Percentiles rank a stretch among this genome's conserved stretches.
Conservation (phyloP, 768 basidiomycete genomes). For the Rhizopogon vesiculosus region DNA sequence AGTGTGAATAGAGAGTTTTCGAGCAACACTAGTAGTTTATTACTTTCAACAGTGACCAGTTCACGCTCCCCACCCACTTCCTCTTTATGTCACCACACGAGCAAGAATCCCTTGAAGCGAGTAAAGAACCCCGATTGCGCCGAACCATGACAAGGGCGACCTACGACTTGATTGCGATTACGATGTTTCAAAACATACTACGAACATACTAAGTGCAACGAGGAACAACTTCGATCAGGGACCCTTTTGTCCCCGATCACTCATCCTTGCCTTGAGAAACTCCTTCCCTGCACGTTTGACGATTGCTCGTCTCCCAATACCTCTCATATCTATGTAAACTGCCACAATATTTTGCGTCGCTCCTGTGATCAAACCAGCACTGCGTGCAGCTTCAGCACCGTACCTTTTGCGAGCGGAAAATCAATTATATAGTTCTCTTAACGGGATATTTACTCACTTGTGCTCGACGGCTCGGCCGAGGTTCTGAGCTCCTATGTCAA, state of each 20-base stretch:
- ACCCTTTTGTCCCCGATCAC: neutral
- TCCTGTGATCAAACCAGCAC: slow-evolving; percentile 54
- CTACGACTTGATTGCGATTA: no score
- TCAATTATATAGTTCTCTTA: neutral
- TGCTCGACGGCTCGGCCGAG: slow-evolving; percentile 51
- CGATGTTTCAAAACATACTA: no score
- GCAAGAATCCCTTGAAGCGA: no score
- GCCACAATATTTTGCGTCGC: slow-evolving; percentile 68
- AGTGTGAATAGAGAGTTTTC: no score
- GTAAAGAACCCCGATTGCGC: no score
- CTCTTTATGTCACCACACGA: no score
- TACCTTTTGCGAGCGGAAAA: slow-evolving; percentile 32
- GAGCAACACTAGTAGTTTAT: no score
- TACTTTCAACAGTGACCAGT: no score
- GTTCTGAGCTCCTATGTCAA: slow-evolving; percentile 45
- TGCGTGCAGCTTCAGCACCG: slow-evolving; percentile 59
- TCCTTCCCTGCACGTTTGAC: slow-evolving; percentile 58
- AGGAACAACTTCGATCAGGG: neutral
- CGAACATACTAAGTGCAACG: neutral
- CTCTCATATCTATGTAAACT: slow-evolving; percentile 73
- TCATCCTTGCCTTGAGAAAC: slow-evolving; percentile 44
- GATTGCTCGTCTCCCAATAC: slow-evolving; percentile 66
- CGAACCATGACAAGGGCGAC: no score
- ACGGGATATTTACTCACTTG: slow-evolving; percentile 37
- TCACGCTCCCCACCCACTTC: no score